A percentile compares a stretch with the other conserved stretches of the same genome.
These are phyloP conservation scores for Aspergillus ostianus DNA, from an alignment of 495 filamentous ascomycete genomes.

Conservation along the genomic window DNA sequence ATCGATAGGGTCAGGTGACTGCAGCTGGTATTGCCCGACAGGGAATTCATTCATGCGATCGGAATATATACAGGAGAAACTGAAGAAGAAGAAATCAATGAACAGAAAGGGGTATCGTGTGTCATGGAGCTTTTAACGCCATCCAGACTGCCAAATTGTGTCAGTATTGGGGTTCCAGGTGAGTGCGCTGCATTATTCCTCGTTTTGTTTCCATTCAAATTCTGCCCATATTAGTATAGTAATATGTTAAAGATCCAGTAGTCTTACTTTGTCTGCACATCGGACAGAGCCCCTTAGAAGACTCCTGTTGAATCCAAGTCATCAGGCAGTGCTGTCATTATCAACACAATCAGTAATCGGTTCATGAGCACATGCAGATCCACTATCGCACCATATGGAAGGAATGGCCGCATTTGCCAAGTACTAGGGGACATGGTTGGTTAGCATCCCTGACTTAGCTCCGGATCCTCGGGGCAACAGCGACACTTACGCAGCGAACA, in stretches of 20 bases:
- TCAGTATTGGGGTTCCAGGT: background rate
- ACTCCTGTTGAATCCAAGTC: constrained; percentile 94
- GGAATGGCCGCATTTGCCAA: constrained; percentile 92
- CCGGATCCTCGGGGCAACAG: background rate
- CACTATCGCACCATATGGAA: constrained; percentile 81
- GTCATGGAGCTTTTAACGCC: background rate
- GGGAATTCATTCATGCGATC: background rate
- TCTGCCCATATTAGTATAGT: constrained; percentile 43
- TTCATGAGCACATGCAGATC: constrained; percentile 7
- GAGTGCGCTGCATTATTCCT: constrained; percentile 28
- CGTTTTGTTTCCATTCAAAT: constrained; percentile 65
- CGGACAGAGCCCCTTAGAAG: constrained; percentile 89
- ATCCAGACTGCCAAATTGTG: background rate
- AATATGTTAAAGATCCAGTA: constrained; percentile 3
- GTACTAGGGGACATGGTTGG: constrained; percentile 53
- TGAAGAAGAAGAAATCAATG: constrained; percentile 1
- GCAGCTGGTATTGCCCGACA: constrained; percentile 1
- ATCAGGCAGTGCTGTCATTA: constrained; percentile 79
- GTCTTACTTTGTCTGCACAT: constrained; percentile 94
- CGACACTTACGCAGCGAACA: constrained; percentile 75
- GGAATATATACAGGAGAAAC: constrained; percentile 2
- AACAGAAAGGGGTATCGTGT: constrained; percentile 10
- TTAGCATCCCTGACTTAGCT: constrained; percentile 4
- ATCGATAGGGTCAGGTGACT: constrained; percentile 24
- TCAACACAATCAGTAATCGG: constrained; percentile 8